Evolutionary conservation across 345 rosid species (phyloP).

Genomic region (Arabidopsis suecica): DNA sequence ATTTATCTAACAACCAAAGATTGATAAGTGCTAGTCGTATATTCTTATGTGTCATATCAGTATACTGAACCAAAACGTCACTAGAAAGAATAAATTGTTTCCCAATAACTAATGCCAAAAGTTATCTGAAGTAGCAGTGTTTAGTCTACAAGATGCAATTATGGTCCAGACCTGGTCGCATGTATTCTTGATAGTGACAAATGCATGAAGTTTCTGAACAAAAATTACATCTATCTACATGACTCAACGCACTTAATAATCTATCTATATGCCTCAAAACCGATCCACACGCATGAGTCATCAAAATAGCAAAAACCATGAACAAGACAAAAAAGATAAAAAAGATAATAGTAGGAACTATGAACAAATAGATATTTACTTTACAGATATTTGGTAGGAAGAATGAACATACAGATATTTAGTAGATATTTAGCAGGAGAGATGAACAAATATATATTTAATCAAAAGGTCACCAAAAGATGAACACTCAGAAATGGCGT

Average conservation of each 20-base stretch:
- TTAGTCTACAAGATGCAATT: not conserved
- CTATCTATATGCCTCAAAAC: conserved; percentile 11
- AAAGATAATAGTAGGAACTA: not conserved
- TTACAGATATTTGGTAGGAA: not conserved
- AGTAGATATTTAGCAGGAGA: conserved; percentile 1
- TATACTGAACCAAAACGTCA: conserved; percentile 10
- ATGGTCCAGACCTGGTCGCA: conserved; percentile 2
- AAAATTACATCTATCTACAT: conserved; percentile 28
- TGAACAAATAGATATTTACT: not conserved
- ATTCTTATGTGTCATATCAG: conserved; percentile 23
- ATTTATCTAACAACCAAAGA: conserved; percentile 26
- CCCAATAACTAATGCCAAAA: not conserved
- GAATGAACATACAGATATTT: not conserved
- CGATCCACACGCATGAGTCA: conserved; percentile 12
- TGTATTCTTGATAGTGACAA: conserved; percentile 18
- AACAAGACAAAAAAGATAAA: not conserved
- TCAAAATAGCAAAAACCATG: not conserved
- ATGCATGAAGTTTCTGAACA: not conserved
- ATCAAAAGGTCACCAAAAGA: conserved; percentile 17
- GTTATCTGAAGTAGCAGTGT: not conserved
- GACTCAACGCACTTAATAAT: conserved; percentile 4
- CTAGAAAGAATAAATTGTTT: conserved; percentile 9
- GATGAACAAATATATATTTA: conserved; percentile 20
- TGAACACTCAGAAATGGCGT: conserved; percentile 33
- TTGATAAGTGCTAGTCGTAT: conserved; percentile 12